Evolutionary conservation across 441 rosid genomes (phyloP).

Genomic region (Syzygium syzygioides): DNA sequence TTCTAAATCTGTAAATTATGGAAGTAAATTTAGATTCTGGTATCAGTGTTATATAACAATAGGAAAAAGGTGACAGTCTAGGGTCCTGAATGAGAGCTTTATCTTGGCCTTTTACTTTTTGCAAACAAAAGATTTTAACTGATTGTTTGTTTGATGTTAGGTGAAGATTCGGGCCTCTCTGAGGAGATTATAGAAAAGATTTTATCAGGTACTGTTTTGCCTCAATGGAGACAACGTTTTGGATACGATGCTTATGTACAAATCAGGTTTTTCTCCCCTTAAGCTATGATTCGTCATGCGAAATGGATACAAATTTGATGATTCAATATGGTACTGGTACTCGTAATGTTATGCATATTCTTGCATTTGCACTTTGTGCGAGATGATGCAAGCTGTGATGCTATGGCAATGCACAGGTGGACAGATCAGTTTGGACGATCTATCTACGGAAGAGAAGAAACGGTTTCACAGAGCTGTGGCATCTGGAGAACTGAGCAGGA

Average conservation of each 20-base stretch:
- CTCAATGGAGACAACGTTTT: background rate
- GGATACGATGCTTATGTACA: background rate
- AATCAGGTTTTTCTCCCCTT: background rate
- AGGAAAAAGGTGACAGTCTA: background rate
- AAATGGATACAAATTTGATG: background rate
- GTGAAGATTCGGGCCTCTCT: slow-evolving; percentile 40
- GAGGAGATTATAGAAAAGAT: slow-evolving; percentile 61
- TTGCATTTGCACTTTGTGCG: background rate
- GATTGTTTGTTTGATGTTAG: slow-evolving; percentile 7
- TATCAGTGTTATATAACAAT: background rate
- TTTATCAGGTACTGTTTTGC: slow-evolving; percentile 40
- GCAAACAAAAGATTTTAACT: background rate
- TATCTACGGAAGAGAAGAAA: slow-evolving; percentile 70
- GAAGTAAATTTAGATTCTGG: background rate
- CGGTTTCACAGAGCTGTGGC: slow-evolving; percentile 71
- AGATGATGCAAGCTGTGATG: slow-evolving; percentile 4
- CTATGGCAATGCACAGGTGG: slow-evolving; percentile 32
- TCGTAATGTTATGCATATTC: background rate
- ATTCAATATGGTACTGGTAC: background rate
- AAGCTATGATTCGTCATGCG: background rate
- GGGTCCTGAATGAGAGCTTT: background rate
- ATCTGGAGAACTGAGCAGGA: slow-evolving; percentile 78
- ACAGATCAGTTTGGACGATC: slow-evolving; percentile 47
- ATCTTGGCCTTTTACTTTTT: background rate
- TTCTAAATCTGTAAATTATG: background rate